A percentile compares a stretch with the other conserved stretches of the same genome.
Evolutionary conservation across 345 rosid genomes (phyloP).

Genomic region (Eucalyptus victrix): DNA sequence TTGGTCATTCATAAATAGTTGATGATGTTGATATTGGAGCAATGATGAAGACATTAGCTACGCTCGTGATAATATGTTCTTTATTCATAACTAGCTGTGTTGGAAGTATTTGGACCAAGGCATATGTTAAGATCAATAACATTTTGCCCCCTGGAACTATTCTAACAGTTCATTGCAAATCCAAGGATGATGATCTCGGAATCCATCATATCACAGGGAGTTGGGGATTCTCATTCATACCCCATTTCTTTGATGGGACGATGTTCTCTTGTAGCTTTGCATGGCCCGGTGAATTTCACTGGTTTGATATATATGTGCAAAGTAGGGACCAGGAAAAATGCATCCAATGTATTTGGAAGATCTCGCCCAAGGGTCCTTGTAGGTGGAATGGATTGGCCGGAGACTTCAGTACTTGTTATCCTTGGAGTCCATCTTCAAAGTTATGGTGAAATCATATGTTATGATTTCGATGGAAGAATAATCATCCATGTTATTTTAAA

Average conservation of each 20-base stretch:
- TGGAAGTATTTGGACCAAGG: rapidly evolving
- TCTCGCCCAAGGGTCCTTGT: neutral
- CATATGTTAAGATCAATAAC: neutral
- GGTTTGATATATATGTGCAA: neutral
- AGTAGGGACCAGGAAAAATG: neutral
- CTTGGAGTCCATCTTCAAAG: neutral
- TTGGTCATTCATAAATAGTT: neutral
- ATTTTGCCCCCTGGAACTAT: neutral
- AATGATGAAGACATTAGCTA: neutral
- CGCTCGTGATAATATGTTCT: neutral
- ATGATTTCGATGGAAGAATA: neutral
- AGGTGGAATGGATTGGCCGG: neutral
- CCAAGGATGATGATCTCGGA: neutral
- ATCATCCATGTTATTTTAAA: neutral
- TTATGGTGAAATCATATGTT: neutral
- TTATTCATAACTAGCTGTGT: neutral
- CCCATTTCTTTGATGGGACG: neutral
- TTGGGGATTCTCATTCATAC: neutral
- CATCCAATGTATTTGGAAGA: neutral
- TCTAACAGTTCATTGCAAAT: neutral
- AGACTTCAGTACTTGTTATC: neutral
- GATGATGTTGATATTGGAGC: neutral
- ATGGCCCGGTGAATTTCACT: neutral
- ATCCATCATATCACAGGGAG: neutral
- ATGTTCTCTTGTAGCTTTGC: neutral